Evolutionary conservation across 805 yeast genomes (phyloP).

Genomic region (Candida insectorum): DNA sequence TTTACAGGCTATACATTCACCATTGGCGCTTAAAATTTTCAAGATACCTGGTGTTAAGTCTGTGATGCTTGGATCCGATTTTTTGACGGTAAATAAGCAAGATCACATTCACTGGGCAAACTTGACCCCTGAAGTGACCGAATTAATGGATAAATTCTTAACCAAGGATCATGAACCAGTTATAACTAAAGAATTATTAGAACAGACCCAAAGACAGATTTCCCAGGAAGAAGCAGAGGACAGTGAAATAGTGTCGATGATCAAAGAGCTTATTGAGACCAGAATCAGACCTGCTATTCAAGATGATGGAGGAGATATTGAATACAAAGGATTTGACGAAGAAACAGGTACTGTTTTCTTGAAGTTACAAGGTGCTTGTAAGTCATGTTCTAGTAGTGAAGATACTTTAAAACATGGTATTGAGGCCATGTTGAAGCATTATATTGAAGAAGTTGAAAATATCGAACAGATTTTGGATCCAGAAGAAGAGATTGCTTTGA

Average conservation of each 20-base stretch:
- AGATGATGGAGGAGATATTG: constrained; percentile 98
- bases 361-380: constrained; percentile 93
- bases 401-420: constrained; percentile 94
- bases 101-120: constrained; percentile 58
- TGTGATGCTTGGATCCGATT: constrained; percentile 70
- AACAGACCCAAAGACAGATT: constrained; percentile 39
- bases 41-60: constrained; percentile 63
- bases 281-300: constrained; percentile 96
- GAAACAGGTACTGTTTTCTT: constrained; percentile 84
- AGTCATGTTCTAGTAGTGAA: constrained; percentile 85
- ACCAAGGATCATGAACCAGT: constrained; percentile 37
- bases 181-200: constrained; percentile 37
- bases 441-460: constrained; percentile 89
- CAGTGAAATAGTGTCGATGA: constrained; percentile 77
- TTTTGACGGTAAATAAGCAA: constrained; percentile 68
- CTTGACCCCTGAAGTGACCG: constrained; percentile 56
- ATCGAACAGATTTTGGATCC: constrained; percentile 84
- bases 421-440: constrained; percentile 95
- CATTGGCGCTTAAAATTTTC: constrained; percentile 60
- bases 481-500: constrained; percentile 71
- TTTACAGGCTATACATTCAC: constrained; percentile 58
- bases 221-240: constrained; percentile 50
- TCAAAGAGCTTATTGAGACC: constrained; percentile 88
- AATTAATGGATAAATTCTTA: constrained; percentile 52
- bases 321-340: constrained; percentile 80